Base-by-base conservation (phyloP, 345 rosid species). In the Brassica incana region DNA sequence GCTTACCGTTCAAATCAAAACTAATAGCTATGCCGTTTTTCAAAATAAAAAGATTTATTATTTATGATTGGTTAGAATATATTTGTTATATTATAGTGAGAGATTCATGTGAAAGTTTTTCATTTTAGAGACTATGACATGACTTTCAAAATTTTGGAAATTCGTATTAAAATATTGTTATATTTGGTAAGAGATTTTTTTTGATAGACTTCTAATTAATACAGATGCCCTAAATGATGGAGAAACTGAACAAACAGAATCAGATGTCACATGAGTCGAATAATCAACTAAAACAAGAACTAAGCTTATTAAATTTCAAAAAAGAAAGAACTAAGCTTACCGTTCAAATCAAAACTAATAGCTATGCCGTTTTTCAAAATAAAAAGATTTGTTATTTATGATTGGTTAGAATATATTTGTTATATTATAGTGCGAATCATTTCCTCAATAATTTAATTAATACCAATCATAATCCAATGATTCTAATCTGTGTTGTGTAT, bases 191-290 rank as follows among this genome's bases (percentile, higher is more conserved):
- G 5, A 45, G 52, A 45, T 18, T 45, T 45, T 1, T 12, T 45
- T 0, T 45, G 5, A 45, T 45, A 45, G 52, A 45, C 52, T 45
- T 45, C 50, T 43, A 43, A 9, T 38, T 43, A 43, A 9, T 38
- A 43, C 16, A 48, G 16, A 48, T 48, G 15, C 54, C 15, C 54
- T 48, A 48, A 48, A 25, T 66, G 65, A 75, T 66, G 33, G 23
- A 50, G 54, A 3, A 36, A 25, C 27, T 38, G 15, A 67, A 25
- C 73, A 36, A 56, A 58, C 71, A 54, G 29, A 35, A 36, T 67
- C 29, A 36, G 29, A 75, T 66, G 67, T 75, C 73, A 75, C 58
- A 52, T 52, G 59, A 18, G 20, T 52, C 59, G 59, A n/a, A 52
- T 52, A 52, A 52, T 48, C 14, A 43, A 48, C 54, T 48, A 14